phyloP scores from a whole-genome alignment of 2,329 filamentous ascomycete species.

The Aspergillus sp. region DNA sequence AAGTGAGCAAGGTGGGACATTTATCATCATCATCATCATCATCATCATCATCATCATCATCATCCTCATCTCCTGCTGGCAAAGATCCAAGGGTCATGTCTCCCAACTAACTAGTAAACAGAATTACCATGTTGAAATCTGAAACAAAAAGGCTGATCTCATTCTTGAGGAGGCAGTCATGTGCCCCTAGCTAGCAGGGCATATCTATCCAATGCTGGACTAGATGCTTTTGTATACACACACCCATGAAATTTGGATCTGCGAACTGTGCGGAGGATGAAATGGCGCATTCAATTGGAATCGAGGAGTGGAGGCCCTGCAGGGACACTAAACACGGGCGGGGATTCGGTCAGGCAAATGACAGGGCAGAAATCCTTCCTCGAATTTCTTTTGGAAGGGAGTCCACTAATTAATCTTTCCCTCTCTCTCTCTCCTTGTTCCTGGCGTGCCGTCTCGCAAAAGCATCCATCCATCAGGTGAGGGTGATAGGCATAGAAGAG shows the following conservation, averaged over 20 bases:
- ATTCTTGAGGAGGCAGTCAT: background rate
- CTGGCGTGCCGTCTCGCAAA: background rate
- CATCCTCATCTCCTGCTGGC: too few relatives aligned
- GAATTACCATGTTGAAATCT: background rate
- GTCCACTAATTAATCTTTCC: conserved; percentile 9
- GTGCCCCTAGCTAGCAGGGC: background rate
- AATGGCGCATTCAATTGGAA: conserved; percentile 4
- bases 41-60: background rate
- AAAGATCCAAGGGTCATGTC: background rate
- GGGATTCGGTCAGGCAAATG: background rate
- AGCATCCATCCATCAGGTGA: background rate
- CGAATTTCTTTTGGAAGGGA: conserved; percentile 4
- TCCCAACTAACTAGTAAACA: background rate
- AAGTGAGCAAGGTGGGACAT: background rate
- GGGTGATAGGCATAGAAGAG: background rate
- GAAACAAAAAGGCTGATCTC: background rate
- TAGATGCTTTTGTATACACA: background rate
- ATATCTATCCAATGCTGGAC: background rate
- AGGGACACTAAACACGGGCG: conserved; percentile 10
- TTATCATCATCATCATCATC: background rate
- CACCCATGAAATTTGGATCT: conserved; percentile 29
- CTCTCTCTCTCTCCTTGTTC: background rate
- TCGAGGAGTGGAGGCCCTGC: conserved; percentile 12
- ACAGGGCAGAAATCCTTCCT: background rate
- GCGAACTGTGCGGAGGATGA: conserved; percentile 26